A percentile compares a stretch with the other conserved stretches of the same genome.
Conservation (phyloP, 495 filamentous ascomycete species). For the Penicillium angulare region DNA sequence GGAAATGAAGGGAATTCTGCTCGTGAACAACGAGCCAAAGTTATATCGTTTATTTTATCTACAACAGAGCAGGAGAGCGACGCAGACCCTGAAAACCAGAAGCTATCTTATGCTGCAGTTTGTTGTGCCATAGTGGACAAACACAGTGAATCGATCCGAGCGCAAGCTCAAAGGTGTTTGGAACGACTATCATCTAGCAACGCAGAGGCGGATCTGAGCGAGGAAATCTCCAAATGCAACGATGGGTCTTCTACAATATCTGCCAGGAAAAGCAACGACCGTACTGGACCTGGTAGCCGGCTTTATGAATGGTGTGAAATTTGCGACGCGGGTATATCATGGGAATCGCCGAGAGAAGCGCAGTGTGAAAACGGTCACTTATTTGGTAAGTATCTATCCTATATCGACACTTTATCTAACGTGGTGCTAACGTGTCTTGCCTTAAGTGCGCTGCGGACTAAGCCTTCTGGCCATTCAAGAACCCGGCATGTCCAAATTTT, state of each 20-base stretch:
- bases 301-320: slow-evolving; percentile 49
- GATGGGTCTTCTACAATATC: slow-evolving; percentile 8
- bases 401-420: neutral
- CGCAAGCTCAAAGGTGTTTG: slow-evolving; percentile 27
- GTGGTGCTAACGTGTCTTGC: neutral
- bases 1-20: slow-evolving; percentile 9
- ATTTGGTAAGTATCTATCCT: slow-evolving; percentile 36
- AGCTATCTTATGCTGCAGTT: slow-evolving; percentile 38
- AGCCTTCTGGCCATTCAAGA: slow-evolving; percentile 55
- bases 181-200: slow-evolving; percentile 25
- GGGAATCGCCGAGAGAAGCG: slow-evolving; percentile 37
- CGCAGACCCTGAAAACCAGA: slow-evolving; percentile 20
- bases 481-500: slow-evolving; percentile 55
- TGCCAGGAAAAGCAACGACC: slow-evolving; percentile 24
- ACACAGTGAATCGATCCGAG: slow-evolving; percentile 20
- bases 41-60: slow-evolving; percentile 32
- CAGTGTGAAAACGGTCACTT: slow-evolving; percentile 48
- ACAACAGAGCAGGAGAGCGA: slow-evolving; percentile 8
- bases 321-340: slow-evolving; percentile 41
- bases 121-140: slow-evolving; percentile 37
- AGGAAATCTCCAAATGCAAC: slow-evolving; percentile 33
- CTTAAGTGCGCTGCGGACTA: slow-evolving; percentile 52
- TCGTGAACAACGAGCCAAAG: slow-evolving; percentile 21
- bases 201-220: slow-evolving; percentile 29
- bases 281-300: slow-evolving; percentile 20